These are phyloP conservation scores for Diaporthe helianthi DNA, from an alignment of 2,329 filamentous ascomycete species.

Conservation along the genomic window DNA sequence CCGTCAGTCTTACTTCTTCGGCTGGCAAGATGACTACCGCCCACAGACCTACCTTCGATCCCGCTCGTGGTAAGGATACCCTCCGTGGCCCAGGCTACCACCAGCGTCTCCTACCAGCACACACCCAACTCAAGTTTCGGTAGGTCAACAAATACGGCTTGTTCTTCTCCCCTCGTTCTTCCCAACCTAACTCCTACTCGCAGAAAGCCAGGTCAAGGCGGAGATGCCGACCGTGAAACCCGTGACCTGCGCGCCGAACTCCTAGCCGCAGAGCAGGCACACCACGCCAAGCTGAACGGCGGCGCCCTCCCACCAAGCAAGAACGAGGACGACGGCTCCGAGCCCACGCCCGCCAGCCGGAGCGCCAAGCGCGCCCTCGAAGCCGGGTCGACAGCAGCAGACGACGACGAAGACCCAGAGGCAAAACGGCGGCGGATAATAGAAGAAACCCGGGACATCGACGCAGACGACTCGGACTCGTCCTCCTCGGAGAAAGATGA, in stretches of 20 bases:
- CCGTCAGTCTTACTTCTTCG: background rate
- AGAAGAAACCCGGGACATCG: slow-evolving; percentile 86
- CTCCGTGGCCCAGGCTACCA: slow-evolving; percentile 94
- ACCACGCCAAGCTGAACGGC: slow-evolving; percentile 85
- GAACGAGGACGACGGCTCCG: slow-evolving; percentile 53
- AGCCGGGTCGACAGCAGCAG: slow-evolving; percentile 47
- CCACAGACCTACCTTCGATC: slow-evolving; percentile 93
- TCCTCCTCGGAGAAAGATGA: slow-evolving; percentile 49
- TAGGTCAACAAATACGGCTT: slow-evolving; percentile 45
- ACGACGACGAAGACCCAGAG: slow-evolving; percentile 71
- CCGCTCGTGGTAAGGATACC: slow-evolving; percentile 93
- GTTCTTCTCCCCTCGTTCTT: slow-evolving; percentile 35
- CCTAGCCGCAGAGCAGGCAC: slow-evolving; percentile 83
- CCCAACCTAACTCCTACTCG: slow-evolving; percentile 19
- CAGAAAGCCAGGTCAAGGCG: slow-evolving; percentile 87
- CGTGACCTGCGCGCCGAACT: slow-evolving; percentile 91
- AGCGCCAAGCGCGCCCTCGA: slow-evolving; percentile 71
- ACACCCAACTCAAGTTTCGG: slow-evolving; percentile 91
- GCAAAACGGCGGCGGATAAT: slow-evolving; percentile 86
- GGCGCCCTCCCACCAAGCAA: slow-evolving; percentile 52
- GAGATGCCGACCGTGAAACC: slow-evolving; percentile 69
- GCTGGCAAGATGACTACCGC: slow-evolving; percentile 66
- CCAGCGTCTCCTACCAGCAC: slow-evolving; percentile 90
- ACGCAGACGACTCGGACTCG: slow-evolving; percentile 74
- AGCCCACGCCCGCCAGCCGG: slow-evolving; percentile 35